Evolutionary conservation across 2,329 filamentous ascomycete genomes (phyloP), one percentile per base, ranked within the genome.

Genomic region (Amauroascus verrucosus): DNA sequence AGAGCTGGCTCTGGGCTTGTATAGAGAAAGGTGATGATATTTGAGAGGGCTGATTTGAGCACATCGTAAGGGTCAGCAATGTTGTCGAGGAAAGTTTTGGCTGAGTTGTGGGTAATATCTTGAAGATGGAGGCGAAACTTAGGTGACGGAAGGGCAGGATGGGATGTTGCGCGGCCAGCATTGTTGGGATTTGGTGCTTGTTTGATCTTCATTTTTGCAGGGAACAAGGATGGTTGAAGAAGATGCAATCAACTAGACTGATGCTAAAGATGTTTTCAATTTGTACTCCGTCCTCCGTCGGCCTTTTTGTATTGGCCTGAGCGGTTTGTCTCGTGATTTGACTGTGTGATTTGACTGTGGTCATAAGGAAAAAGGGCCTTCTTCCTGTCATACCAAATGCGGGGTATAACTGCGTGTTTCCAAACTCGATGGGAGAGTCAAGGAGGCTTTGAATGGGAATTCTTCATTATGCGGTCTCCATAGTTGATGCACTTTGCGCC

Each of bases 11-110:
- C 8, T 33, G 64, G 62, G 24, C 64, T 58, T 5, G 69, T 72
- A 65, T 96, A 97, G 28, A 97, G 81, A 24, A 82, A 77, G 28
- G 74, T 72, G 47, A 93, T 77, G 14, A 96, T 88, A 57, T 79
- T 78, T 48, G 77, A 67, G 30, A 90, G 78, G 54, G 85, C 82
- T 11, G 72, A 68, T 50, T 79, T 70, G 41, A 95, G 73, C 49
- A 84, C 78, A 38, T 69, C 59, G 16, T 75, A 70, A 35, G 80
- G 71, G 51, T 83, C 77, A 64, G 86, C 78, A 58, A 88, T 72
- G 37, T 82, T 72, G 49, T 71, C 68, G 55, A 95, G 79, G 69
- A 95, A 94, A 57, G 80, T 71, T 30, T 72, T 66, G 4, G 84
- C 72, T 53, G 85, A 87, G 1, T 77, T 62, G 55, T 69, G 62